Base-by-base conservation (phyloP, 1,284 basidiomycete genomes). In the Rhodotorula mucilaginosa region DNA sequence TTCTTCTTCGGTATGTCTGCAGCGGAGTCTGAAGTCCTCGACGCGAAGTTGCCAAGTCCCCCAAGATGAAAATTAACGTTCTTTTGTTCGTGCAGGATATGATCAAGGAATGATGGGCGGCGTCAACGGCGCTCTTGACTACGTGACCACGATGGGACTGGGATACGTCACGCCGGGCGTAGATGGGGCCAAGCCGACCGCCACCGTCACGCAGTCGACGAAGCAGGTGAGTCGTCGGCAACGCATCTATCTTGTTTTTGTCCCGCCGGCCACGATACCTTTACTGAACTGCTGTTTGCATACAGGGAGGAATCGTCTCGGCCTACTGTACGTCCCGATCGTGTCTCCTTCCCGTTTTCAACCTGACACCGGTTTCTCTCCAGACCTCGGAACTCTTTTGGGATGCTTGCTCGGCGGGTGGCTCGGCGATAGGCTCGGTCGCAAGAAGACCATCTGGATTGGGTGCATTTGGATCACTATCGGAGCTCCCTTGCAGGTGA, bases 31-130 rank as follows among this genome's bases (percentile, higher is more conserved):
- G 12, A 3, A 16, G 34, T 39, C 23, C 10, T 46, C 58, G 44
- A 5, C 46, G 47, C 39, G 39, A 23, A 16, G 19, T 16, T 47
- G 12, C n/a, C 23, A n/a, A 18, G 44, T 13, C 34, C n/a, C n/a
- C n/a, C 34, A 8, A 34, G 34, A 16, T 21, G 15, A 21, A 44
- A 12, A n/a, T 10, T 21, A 16, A 26, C 46, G 15, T 46, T 15
- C 59, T 61, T 46, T 10, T 47, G 15, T 15, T n/a, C 46, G 5
- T 23, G 19, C 60, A 61, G 60, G 60, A 7, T 61, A 61, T 49
- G 60, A 61, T 48, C 60, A 61, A 51, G 48, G 60, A 7, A 61
- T 61, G 60, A 61, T 61, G 60, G 60, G 60, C 26, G 60, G 60
- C 39, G 58, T 59, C 4, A 59, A 59, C 58, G 23, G 44, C 2